Evolutionary conservation across 164 flowering plant genomes (phyloP).

Genomic region (Magnolia changhungtana): DNA sequence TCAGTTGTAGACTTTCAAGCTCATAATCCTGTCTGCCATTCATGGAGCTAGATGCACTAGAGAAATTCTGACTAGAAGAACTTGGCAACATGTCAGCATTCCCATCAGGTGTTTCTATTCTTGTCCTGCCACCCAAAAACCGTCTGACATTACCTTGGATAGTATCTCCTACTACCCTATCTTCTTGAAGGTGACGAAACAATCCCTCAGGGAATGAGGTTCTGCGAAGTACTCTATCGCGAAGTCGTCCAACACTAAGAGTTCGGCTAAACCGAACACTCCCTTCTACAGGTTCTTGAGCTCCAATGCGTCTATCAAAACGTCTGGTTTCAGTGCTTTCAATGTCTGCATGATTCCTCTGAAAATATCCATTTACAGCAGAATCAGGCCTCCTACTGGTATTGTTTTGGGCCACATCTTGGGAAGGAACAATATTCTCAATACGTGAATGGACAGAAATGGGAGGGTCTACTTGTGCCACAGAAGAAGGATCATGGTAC

Average conservation of each 20-base stretch:
- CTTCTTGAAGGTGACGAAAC: slow-evolving; percentile 51
- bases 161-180: slow-evolving; percentile 40
- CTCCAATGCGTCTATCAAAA: slow-evolving; percentile 45
- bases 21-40: slow-evolving; percentile 42
- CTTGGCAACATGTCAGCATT: slow-evolving; percentile 22
- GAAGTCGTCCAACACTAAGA: slow-evolving; percentile 89
- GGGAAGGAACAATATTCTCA: slow-evolving; percentile 23
- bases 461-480: slow-evolving; percentile 4
- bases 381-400: slow-evolving; percentile 14
- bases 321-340: slow-evolving; percentile 39
- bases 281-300: slow-evolving; percentile 68
- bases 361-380: slow-evolving; percentile 29
- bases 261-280: slow-evolving; percentile 85
- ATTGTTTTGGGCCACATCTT: slow-evolving; percentile 21
- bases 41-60: slow-evolving; percentile 31
- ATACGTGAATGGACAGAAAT: background rate
- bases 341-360: slow-evolving; percentile 27
- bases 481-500: slow-evolving; percentile 26
- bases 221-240: slow-evolving; percentile 91
- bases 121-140: slow-evolving; percentile 23
- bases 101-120: slow-evolving; percentile 24
- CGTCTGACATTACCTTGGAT: slow-evolving; percentile 29
- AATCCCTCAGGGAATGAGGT: slow-evolving; percentile 57
- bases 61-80: slow-evolving; percentile 33
- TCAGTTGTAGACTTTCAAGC: slow-evolving; percentile 42